Conservation (phyloP, 495 filamentous ascomycete species). For the Sporormia fimetaria region DNA sequence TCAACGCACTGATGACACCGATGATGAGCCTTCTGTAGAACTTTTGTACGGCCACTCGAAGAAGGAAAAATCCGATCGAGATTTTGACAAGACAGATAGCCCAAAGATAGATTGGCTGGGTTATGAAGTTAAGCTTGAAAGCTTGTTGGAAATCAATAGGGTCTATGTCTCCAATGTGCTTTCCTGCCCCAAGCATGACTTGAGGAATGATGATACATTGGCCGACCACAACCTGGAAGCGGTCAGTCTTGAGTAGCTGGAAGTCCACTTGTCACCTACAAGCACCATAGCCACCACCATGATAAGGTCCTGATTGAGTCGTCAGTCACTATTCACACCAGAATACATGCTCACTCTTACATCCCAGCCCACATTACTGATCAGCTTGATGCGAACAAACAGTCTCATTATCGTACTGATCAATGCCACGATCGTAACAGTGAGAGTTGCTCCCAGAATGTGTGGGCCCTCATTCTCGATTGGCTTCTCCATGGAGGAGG, state of each 20-base stretch:
- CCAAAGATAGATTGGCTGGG: slow-evolving; percentile 15
- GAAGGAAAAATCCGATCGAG: slow-evolving; percentile 29
- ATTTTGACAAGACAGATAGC: slow-evolving; percentile 26
- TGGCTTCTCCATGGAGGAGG: neutral
- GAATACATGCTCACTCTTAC: too few species aligned
- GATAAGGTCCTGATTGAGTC: slow-evolving; percentile 22
- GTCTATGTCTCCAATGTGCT: slow-evolving; percentile 18
- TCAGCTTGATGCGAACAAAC: slow-evolving; percentile 15
- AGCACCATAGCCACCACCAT: slow-evolving; percentile 25
- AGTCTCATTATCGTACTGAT: slow-evolving; percentile 10
- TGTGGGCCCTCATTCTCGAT: slow-evolving; percentile 10
- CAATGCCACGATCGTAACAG: slow-evolving; percentile 12
- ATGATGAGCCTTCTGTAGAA: slow-evolving; percentile 17
- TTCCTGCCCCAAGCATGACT: slow-evolving; percentile 22
- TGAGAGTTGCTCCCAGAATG: slow-evolving; percentile 11
- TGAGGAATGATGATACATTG: slow-evolving; percentile 24
- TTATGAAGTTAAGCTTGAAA: slow-evolving; percentile 21
- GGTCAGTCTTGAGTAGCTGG: neutral
- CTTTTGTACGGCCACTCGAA: slow-evolving; percentile 23
- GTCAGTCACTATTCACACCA: neutral
- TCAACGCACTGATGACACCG: slow-evolving; percentile 13
- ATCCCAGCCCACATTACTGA: slow-evolving; percentile 23
- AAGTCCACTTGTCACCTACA: slow-evolving; percentile 2
- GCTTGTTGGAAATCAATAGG: neutral
- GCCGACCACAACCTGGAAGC: slow-evolving; percentile 8